A percentile compares a stretch with the other conserved stretches of the same genome.
Conservation (phyloP, 129 eudicot species). For the Lactuca sativa region DNA sequence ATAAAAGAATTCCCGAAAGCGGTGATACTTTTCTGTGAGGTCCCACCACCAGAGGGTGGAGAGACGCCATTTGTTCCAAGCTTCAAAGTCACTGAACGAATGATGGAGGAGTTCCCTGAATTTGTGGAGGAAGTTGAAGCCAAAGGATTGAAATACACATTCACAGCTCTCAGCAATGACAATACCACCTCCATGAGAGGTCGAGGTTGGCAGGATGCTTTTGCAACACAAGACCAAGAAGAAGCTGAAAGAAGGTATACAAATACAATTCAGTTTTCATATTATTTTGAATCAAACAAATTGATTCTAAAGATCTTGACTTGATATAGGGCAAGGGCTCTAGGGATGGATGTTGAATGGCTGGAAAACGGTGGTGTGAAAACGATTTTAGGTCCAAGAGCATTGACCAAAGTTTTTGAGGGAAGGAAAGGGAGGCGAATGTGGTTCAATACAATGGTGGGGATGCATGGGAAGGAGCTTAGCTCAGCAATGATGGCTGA, state of each 20-base stretch:
- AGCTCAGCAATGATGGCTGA: constrained; percentile 76
- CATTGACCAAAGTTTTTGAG: constrained; percentile 57
- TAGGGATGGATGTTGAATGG: constrained; percentile 82
- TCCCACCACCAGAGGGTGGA: constrained; percentile 75
- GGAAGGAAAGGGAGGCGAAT: constrained; percentile 72
- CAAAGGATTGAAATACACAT: constrained; percentile 65
- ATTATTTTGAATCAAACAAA: neutral
- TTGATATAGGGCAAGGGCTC: constrained; percentile 60
- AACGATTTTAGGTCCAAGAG: constrained; percentile 58
- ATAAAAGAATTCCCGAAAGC: constrained; percentile 65
- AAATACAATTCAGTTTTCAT: neutral
- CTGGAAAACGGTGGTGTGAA: constrained; percentile 63
- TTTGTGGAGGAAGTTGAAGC: constrained; percentile 59
- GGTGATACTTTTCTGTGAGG: constrained; percentile 65
- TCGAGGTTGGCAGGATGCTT: constrained; percentile 78
- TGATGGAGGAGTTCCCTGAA: constrained; percentile 78
- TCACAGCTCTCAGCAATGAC: constrained; percentile 61
- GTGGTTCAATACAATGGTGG: constrained; percentile 89
- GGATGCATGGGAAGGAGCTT: constrained; percentile 73
- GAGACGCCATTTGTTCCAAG: constrained; percentile 88
- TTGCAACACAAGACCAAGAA: constrained; percentile 51
- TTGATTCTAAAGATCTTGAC: neutral
- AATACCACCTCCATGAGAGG: constrained; percentile 65
- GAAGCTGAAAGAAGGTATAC: constrained; percentile 71
- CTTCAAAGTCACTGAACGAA: constrained; percentile 58